Evolutionary conservation across 2,329 filamentous ascomycete genomes (phyloP).

Genomic region (Xylaria sp.): DNA sequence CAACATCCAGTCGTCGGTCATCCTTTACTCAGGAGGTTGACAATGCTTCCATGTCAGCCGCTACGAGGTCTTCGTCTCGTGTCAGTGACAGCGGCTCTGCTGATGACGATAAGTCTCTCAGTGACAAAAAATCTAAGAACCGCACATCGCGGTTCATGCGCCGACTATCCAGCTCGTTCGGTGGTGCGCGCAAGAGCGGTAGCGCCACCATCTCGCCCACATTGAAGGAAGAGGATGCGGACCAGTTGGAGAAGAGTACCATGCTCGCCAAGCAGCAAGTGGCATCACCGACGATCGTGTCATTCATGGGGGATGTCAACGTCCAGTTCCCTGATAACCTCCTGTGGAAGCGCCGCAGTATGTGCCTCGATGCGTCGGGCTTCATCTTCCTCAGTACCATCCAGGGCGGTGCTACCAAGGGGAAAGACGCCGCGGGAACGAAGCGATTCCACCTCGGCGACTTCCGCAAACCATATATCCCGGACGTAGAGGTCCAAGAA

Average conservation of each 20-base stretch:
- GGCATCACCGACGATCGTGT: slow-evolving; percentile 59
- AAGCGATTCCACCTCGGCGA: slow-evolving; percentile 89
- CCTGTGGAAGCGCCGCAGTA: slow-evolving; percentile 92
- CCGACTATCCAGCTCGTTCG: slow-evolving; percentile 66
- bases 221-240: slow-evolving; percentile 61
- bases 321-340: slow-evolving; percentile 97
- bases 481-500: slow-evolving; percentile 92
- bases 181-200: slow-evolving; percentile 58
- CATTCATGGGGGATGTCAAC: slow-evolving; percentile 89
- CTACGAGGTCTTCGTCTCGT: slow-evolving; percentile 55
- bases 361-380: slow-evolving; percentile 85
- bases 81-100: slow-evolving; percentile 60
- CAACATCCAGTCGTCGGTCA: slow-evolving; percentile 70
- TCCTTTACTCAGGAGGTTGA: slow-evolving; percentile 61
- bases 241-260: slow-evolving; percentile 48
- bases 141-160: slow-evolving; percentile 69
- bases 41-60: slow-evolving; percentile 39
- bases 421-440: slow-evolving; percentile 65
- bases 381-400: slow-evolving; percentile 82
- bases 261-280: slow-evolving; percentile 43
- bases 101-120: slow-evolving; percentile 58
- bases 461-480: slow-evolving; percentile 81
- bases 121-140: slow-evolving; percentile 60
- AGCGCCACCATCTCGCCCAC: slow-evolving; percentile 62
- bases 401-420: slow-evolving; percentile 65